These are phyloP conservation scores for Boletellus emodensis DNA, from an alignment of 768 basidiomycete genomes.

Conservation along the genomic window DNA sequence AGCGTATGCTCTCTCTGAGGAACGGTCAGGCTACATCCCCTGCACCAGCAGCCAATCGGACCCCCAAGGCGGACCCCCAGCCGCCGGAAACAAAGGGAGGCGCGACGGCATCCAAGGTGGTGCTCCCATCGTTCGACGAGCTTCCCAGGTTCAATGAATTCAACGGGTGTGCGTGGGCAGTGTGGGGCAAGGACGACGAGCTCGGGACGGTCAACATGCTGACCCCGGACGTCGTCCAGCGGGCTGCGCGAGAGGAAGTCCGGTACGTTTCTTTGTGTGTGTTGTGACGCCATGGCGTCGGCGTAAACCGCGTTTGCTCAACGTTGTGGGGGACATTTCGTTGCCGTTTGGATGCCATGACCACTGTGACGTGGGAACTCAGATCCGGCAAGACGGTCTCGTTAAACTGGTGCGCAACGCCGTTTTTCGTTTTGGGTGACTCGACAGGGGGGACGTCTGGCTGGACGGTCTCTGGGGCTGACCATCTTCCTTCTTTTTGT, in stretches of 20 bases:
- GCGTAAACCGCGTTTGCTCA: too few relatives aligned
- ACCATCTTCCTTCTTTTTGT: neutral
- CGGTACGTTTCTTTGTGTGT: slow-evolving; percentile 35
- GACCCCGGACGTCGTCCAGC: slow-evolving; percentile 58
- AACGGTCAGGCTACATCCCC: neutral
- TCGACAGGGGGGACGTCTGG: neutral
- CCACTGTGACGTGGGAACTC: neutral
- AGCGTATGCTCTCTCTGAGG: slow-evolving; percentile 14
- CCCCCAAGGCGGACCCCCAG: neutral
- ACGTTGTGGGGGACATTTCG: too few relatives aligned
- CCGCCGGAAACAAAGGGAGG: neutral
- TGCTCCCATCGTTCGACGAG: slow-evolving; percentile 46
- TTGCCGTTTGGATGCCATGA: neutral
- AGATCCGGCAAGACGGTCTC: slow-evolving; percentile 54
- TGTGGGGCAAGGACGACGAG: slow-evolving; percentile 65
- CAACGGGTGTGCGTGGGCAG: slow-evolving; percentile 61
- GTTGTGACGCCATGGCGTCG: too few relatives aligned
- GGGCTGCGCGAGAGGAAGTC: slow-evolving; percentile 55
- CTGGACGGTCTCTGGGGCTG: too few relatives aligned
- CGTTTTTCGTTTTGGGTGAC: neutral
- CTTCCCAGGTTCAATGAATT: slow-evolving; percentile 39
- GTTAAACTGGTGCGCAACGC: slow-evolving; percentile 53
- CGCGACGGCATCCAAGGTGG: slow-evolving; percentile 13
- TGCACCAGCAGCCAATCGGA: neutral
- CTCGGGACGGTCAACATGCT: slow-evolving; percentile 65